phyloP scores from a whole-genome alignment of 2,329 filamentous ascomycete species.

The Fusarium austroafricanum region DNA sequence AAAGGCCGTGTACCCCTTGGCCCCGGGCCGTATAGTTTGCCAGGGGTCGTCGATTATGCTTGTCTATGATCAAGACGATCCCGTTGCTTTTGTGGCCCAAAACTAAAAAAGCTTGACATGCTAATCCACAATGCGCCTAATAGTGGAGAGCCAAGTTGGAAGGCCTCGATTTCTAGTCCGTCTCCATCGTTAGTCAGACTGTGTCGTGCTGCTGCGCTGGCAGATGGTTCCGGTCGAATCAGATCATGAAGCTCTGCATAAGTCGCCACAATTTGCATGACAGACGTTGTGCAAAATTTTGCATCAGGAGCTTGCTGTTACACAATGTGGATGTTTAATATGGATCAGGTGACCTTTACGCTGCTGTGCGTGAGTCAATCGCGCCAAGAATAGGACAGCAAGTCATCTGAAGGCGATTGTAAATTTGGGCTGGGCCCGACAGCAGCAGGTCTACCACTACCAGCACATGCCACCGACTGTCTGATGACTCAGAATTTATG shows the following conservation, averaged over 20 bases:
- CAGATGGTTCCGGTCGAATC: conserved; percentile 17
- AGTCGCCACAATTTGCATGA: conserved; percentile 27
- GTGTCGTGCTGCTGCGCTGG: conserved; percentile 5
- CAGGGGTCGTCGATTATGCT: conserved; percentile 3
- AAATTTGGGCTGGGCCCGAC: no score
- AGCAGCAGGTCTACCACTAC: not conserved
- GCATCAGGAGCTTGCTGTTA: conserved; percentile 4
- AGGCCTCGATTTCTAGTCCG: conserved; percentile 28
- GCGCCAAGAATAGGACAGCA: conserved; percentile 15
- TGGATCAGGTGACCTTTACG: conserved; percentile 13
- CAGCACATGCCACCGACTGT: not conserved
- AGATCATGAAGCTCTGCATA: conserved; percentile 2
- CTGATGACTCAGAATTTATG: conserved; percentile 4
- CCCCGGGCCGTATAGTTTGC: conserved; percentile 13
- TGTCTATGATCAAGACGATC: conserved; percentile 14
- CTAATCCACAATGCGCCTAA: conserved; percentile 9
- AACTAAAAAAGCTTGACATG: conserved; percentile 21
- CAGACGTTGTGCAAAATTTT: conserved; percentile 11
- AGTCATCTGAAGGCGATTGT: no score
- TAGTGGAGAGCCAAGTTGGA: conserved; percentile 28
- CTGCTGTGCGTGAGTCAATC: conserved; percentile 21
- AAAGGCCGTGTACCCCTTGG: conserved; percentile 10
- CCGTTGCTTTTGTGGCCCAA: conserved; percentile 14
- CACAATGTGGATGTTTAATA: conserved; percentile 4
- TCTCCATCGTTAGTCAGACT: conserved; percentile 9